phyloP scores from a whole-genome alignment of 768 basidiomycete genomes.

The Lentinula lateritia region DNA sequence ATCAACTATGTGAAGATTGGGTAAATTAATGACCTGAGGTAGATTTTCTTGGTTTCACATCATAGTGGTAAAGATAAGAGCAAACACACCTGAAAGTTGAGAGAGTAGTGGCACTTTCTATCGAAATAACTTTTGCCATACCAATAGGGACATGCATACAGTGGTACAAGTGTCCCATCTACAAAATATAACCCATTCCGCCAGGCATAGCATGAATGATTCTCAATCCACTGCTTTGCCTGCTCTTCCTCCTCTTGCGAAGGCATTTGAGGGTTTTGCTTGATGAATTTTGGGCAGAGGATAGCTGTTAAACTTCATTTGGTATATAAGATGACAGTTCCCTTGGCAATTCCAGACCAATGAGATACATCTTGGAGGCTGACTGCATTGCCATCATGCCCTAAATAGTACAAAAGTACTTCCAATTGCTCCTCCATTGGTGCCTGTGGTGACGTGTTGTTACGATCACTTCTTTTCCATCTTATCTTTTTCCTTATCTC shows the following conservation, averaged over 20 bases:
- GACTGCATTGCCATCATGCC: slow-evolving; percentile 17
- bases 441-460: not conserved
- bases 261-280: slow-evolving; percentile 5
- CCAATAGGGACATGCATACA: slow-evolving; percentile 14
- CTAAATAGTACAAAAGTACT: slow-evolving; percentile 15
- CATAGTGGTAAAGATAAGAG: not conserved
- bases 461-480: too few species aligned
- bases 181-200: slow-evolving; percentile 15
- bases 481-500: too few species aligned
- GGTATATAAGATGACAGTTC: slow-evolving; percentile 10
- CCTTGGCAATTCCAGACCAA: slow-evolving; percentile 9
- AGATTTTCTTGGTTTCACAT: too few species aligned
- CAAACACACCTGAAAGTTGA: slow-evolving; percentile 17
- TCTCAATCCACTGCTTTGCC: slow-evolving; percentile 12
- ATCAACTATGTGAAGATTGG: slow-evolving; percentile 29
- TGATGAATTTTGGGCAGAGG: slow-evolving; percentile 3
- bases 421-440: too few species aligned
- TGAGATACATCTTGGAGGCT: slow-evolving; percentile 5
- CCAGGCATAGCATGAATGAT: slow-evolving; percentile 15
- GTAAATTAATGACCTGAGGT: slow-evolving; percentile 17
- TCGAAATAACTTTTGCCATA: slow-evolving; percentile 24
- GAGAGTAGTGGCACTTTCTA: slow-evolving; percentile 21
- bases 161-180: slow-evolving; percentile 16
- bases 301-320: slow-evolving; percentile 11
- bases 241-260: slow-evolving; percentile 7